Base-by-base conservation (phyloP, 148 eudicot genomes). In the Dianthus caryophyllus region DNA sequence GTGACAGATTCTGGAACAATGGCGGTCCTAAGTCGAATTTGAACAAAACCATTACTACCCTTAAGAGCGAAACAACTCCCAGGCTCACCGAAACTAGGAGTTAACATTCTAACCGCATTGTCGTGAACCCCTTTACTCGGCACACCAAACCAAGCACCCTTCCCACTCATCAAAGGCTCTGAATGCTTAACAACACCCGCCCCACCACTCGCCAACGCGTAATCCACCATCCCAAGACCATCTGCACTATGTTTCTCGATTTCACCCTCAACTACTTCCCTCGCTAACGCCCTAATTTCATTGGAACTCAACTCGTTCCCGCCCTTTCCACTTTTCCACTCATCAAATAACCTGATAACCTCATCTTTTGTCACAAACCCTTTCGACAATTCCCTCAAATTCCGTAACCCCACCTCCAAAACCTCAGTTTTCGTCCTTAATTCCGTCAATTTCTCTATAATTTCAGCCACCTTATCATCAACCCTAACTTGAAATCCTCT, bases 11-110 rank as follows among this genome's bases (percentile, higher is more conserved):
- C 92, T 0, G 97, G 97, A 66, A 88, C 70, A 63, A 94, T 85
- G 24, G 90, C 93, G 7, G 85, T 78, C 79, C 92, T 78, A 30
- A 94, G 84, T 76, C 68, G 80, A 26, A 94, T 80, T 49, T 72
- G 62, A 67, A 90, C 90, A 83, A 84, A 94, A 16, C 99, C 99
- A 75, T 65, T 73, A 61, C 78, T 78, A 39, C 99, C 97, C 59
- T 83, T 88, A n/a, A 94, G 68, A 3, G 99, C 79, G 51, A 94
- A 90, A 79, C 97, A 90, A 66, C 83, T 81, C 20, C 97, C 99
- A 50, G 99, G 97, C 76, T 90, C 90, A 39, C 96, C 97, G 68
- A 88, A 94, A 64, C 97, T 90, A 1, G 97, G 97, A 62, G 54
- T 79, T 71, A 94, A 75, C 90, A 90, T 83, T 79, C 67, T 86